Percentiles rank a stretch among this genome's conserved stretches.
These are phyloP conservation scores for Coemansia sp. DNA, from an alignment of 192 early-diverging fungal genomes.

Conservation along the genomic window DNA sequence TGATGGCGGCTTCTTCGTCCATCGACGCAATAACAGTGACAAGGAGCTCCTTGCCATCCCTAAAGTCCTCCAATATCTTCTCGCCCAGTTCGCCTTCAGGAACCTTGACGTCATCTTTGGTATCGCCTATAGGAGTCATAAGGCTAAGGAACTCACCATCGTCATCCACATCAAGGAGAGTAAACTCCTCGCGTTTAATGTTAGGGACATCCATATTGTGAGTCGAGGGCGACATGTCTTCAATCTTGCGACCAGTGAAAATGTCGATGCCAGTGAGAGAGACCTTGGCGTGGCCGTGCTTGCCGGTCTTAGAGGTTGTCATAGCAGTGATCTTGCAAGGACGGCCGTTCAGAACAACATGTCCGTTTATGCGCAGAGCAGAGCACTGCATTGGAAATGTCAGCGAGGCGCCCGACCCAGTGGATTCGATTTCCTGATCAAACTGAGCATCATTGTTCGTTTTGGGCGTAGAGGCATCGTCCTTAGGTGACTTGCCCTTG, in stretches of 20 bases:
- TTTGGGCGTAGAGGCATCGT: neutral
- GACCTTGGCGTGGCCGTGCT: slow-evolving; percentile 99
- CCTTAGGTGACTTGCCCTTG: neutral
- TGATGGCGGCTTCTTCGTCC: slow-evolving; percentile 88
- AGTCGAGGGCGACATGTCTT: slow-evolving; percentile 99
- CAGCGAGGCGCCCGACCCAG: slow-evolving; percentile 72
- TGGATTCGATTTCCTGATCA: slow-evolving; percentile 16
- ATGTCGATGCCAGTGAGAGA: slow-evolving; percentile 92
- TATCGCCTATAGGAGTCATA: slow-evolving; percentile 73
- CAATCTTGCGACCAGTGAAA: slow-evolving; percentile 97
- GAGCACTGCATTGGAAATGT: slow-evolving; percentile 99
- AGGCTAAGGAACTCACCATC: slow-evolving; percentile 58
- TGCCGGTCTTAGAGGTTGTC: slow-evolving; percentile 99
- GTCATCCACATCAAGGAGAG: slow-evolving; percentile 85
- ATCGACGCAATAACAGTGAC: slow-evolving; percentile 87
- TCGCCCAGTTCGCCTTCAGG: slow-evolving; percentile 82
- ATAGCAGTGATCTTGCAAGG: slow-evolving; percentile 99
- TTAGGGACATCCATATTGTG: slow-evolving; percentile 99
- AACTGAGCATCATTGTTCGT: slow-evolving; percentile 14
- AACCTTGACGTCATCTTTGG: slow-evolving; percentile 97
- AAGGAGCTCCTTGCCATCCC: slow-evolving; percentile 76
- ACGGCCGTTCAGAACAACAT: slow-evolving; percentile 97
- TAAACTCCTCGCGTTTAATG: slow-evolving; percentile 83
- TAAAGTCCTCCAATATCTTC: slow-evolving; percentile 72
- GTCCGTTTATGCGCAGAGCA: slow-evolving; percentile 97